Evolutionary conservation across 352 stramenopile genomes (phyloP).

Genomic region (Blastocystis sp.): DNA sequence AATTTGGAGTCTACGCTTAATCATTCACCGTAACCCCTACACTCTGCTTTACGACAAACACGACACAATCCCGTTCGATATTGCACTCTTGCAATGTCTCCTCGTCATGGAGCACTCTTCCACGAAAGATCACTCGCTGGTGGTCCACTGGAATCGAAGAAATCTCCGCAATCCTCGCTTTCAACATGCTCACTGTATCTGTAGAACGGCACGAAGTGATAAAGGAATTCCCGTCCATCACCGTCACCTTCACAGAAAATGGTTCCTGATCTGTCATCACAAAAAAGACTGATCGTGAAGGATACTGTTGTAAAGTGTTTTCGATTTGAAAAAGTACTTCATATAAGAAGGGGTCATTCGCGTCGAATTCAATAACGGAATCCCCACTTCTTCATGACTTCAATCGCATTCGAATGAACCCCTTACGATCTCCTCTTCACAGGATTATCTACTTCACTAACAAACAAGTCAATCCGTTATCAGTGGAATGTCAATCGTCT

Average conservation of each 20-base stretch:
- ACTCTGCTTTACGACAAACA: conserved; percentile 22
- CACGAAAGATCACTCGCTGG: conserved; percentile 1
- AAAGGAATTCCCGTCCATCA: background rate
- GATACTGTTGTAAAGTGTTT: background rate
- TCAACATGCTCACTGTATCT: background rate
- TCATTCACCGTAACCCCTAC: background rate
- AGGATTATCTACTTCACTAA: no score
- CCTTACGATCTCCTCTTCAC: no score
- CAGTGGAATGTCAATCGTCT: background rate
- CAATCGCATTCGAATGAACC: no score
- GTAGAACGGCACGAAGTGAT: background rate
- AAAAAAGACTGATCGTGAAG: no score
- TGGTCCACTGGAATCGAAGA: background rate
- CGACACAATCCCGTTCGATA: background rate
- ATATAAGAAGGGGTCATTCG: background rate
- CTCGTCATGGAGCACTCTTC: conserved; percentile 7
- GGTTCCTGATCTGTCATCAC: background rate
- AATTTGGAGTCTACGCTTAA: background rate
- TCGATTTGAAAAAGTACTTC: background rate
- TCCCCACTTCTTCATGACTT: no score
- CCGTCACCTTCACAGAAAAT: background rate
- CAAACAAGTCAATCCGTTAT: background rate
- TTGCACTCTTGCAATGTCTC: background rate
- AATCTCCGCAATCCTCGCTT: background rate
- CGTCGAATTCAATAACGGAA: no score